phyloP scores from a whole-genome alignment of 2,329 filamentous ascomycete genomes.

The Colletotrichum sidae region DNA sequence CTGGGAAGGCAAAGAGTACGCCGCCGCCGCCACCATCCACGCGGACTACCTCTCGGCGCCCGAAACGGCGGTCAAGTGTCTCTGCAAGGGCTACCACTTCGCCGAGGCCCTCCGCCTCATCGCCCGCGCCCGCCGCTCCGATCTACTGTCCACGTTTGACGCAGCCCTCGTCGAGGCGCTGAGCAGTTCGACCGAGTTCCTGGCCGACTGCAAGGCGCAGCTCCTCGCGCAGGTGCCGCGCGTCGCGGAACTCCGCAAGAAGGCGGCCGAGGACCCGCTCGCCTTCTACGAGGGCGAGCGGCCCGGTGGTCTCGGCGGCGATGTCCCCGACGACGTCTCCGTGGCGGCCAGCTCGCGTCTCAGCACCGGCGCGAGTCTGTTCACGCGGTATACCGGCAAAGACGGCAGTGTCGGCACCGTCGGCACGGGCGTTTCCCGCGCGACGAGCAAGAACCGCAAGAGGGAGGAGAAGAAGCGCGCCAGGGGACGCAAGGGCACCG shows the following conservation, averaged over 20 bases:
- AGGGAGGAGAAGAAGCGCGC: constrained; percentile 96
- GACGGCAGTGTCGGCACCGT: constrained; percentile 72
- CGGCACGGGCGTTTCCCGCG: constrained; percentile 79
- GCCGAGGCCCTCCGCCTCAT: constrained; percentile 87
- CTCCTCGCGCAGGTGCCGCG: constrained; percentile 87
- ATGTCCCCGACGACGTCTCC: constrained; percentile 92
- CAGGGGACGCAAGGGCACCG: constrained; percentile 92
- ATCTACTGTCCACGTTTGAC: constrained; percentile 79
- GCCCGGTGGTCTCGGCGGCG: constrained; percentile 63
- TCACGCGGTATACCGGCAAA: constrained; percentile 90
- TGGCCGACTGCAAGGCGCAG: constrained; percentile 92
- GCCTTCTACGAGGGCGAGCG: constrained; percentile 88
- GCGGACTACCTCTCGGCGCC: constrained; percentile 83
- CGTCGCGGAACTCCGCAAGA: constrained; percentile 82
- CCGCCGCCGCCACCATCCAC: constrained; percentile 82
- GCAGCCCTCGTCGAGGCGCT: constrained; percentile 83
- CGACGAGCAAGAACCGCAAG: constrained; percentile 87
- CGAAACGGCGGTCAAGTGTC: constrained; percentile 75
- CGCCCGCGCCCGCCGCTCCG: constrained; percentile 67
- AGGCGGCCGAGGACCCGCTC: constrained; percentile 86
- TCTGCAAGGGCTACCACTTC: constrained; percentile 91
- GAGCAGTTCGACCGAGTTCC: constrained; percentile 85
- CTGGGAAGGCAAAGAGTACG: constrained; percentile 86
- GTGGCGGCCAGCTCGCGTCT: constrained; percentile 85
- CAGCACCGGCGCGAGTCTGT: constrained; percentile 86